phyloP scores from a whole-genome alignment of 805 yeast species.

The Candida pseudofarinosa region DNA sequence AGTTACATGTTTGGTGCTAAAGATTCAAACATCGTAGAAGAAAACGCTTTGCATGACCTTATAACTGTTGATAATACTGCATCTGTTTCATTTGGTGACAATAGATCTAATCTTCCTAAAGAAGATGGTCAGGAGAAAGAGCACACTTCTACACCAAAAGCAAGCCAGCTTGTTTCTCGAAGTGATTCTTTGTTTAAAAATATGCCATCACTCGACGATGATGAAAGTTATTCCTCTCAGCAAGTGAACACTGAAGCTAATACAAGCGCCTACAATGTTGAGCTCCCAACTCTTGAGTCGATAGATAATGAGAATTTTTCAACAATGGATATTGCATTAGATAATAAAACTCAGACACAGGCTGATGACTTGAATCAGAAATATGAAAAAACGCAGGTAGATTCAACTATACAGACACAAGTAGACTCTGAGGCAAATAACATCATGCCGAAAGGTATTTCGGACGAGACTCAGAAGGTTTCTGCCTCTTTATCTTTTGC shows the following conservation, averaged over 20 bases:
- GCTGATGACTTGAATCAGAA: conserved; percentile 1
- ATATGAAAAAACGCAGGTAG: not conserved
- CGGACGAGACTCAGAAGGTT: not conserved
- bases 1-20: conserved; percentile 27
- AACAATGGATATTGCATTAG: not conserved
- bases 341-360: conserved; percentile 1
- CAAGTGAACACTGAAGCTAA: not conserved
- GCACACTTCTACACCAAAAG: not conserved
- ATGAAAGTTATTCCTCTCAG: not conserved
- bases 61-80: not conserved
- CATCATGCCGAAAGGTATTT: not conserved
- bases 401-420: not conserved
- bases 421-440: not conserved
- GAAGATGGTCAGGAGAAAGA: not conserved
- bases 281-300: not conserved
- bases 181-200: not conserved
- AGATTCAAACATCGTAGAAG: conserved; percentile 1
- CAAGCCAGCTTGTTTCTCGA: not conserved
- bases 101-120: not conserved
- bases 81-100: not conserved
- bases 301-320: not conserved
- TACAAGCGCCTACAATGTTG: not conserved
- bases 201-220: not conserved
- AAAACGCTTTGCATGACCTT: not conserved
- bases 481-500: not conserved